phyloP scores from a whole-genome alignment of 2,329 filamentous ascomycete genomes.

The Helminthosporium solani region DNA sequence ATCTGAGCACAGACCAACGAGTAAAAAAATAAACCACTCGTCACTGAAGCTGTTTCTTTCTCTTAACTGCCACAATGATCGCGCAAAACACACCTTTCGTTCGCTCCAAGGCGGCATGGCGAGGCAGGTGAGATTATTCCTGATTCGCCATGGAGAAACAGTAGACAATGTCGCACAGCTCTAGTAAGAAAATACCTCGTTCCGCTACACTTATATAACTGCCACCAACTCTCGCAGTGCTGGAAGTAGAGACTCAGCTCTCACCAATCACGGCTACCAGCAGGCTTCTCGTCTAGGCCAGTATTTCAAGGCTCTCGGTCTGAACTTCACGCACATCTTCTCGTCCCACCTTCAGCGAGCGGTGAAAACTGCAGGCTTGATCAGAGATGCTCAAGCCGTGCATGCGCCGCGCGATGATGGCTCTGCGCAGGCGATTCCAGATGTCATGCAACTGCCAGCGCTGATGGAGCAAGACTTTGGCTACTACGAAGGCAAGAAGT shows the following conservation, averaged over 20 bases:
- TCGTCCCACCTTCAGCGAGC: slow-evolving; percentile 78
- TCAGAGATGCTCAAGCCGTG: slow-evolving; percentile 57
- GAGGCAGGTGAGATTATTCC: slow-evolving; percentile 62
- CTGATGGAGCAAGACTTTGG: slow-evolving; percentile 77
- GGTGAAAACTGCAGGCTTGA: slow-evolving; percentile 66
- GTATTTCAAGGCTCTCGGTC: slow-evolving; percentile 63
- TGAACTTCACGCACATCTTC: slow-evolving; percentile 70
- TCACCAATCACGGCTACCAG: slow-evolving; percentile 79
- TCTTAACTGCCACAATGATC: slow-evolving; percentile 3
- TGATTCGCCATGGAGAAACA: slow-evolving; percentile 86
- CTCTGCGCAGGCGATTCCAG: slow-evolving; percentile 13
- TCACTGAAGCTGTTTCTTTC: not conserved
- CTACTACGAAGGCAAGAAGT: slow-evolving; percentile 65
- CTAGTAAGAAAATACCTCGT: slow-evolving; percentile 55
- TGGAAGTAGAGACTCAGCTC: slow-evolving; percentile 73
- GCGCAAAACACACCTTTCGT: slow-evolving; percentile 4
- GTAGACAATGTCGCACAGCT: slow-evolving; percentile 82
- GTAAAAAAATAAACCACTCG: not conserved
- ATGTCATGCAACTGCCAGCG: slow-evolving; percentile 25
- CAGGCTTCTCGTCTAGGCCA: slow-evolving; percentile 72
- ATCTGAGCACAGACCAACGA: not conserved
- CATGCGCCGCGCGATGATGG: not conserved
- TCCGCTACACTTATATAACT: not conserved
- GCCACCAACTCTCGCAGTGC: slow-evolving; percentile 56
- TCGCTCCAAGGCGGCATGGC: slow-evolving; percentile 25